Base-by-base conservation (phyloP, 495 filamentous ascomycete species). In the Aspergillus nidulans region DNA sequence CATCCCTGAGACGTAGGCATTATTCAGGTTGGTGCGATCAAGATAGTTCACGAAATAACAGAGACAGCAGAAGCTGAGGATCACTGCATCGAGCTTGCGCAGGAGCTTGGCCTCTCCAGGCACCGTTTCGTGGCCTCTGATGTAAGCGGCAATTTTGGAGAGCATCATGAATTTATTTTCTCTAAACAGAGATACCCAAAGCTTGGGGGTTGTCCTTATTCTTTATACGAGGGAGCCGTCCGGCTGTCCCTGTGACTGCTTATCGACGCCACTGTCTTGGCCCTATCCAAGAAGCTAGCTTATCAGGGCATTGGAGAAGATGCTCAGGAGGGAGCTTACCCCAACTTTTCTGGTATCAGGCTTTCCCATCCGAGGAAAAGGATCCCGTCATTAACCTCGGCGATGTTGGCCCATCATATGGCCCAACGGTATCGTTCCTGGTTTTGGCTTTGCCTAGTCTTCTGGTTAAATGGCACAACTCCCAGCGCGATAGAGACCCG, bases 1-100 rank as follows among this genome's bases (percentile, higher is more conserved):
- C 83, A 87, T 85, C 1, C 84, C 84, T 0, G 78, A 80, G 24
- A 86, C 81, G 66, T 86, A 86, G 54, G 84, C 83, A 73, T 84
- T 83, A 56, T 71, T 70, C 12, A 87, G 57, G 59, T 84, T 85
- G 16, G 77, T 73, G 6, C 81, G 76, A 63, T 86, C 84, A 26
- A 86, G 72, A 18, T 69, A 69, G 53, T 72, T 67, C 61, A 64
- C 57, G 52, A 82, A 83, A 58, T 83, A 85, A 62, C 75, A 80
- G 47, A 85, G 64, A 58, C 81, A 86, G 65, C 82, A 85, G 58
- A 85, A 85, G 13, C 77, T 81, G 25, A 87, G 63, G 62, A 85
- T 87, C 72, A 87, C 84, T 59, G 81, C 81, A 63, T 85, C 83
- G 30, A 68, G 63, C 26, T 68, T 68, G 32, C 50, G 49, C 10